Base-by-base conservation (phyloP, 768 basidiomycete species). In the Boletus coccyginus region DNA sequence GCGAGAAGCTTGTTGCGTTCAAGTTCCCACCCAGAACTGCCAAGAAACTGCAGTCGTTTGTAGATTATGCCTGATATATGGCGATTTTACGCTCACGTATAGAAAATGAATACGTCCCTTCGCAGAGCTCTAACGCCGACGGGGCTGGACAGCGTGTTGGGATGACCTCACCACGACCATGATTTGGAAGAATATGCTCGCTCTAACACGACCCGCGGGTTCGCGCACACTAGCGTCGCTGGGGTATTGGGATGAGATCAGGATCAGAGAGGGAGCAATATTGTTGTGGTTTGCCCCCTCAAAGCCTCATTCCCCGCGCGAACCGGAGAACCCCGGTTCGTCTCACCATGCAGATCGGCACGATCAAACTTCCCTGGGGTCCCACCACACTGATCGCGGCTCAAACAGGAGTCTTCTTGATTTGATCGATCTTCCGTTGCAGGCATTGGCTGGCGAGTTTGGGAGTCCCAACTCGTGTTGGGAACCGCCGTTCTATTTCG, bases 11-110 rank as follows among this genome's bases (percentile, higher is more conserved):
- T 43, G 68, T 78, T 3, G 90, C 88, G 13, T 92, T 90, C 78
- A 89, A 81, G 69, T 90, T 92, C 63, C 84, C 91, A 4, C 83
- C 86, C n/a, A 73, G 77, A 56, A 83, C 75, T 13, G 88, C 87
- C 11, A 75, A 70, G 58, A 87, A 85, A 72, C 65, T 93, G 53
- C 89, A 91, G 70, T 78, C 74, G 0, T 90, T 88, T 68, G 74
- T 89, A 49, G 88, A 91, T 64, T 86, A 85, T 68, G 77, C 77
- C 3, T 50, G 44, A n/a, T n/a, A 27, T 27, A 27, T 3, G 27
- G 27, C 27, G 27, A 53, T 58, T 33, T 27, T 27, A 38, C 55
- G 35, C 41, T n/a, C 29, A 19, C n/a, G 7, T 29, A 12, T 3
- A 51, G 10, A 4, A 16, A 17, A 35, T 38, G 19, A 21, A 2